These are phyloP conservation scores for Ceriops decandra DNA, from an alignment of 345 rosid genomes.

Conservation along the genomic window DNA sequence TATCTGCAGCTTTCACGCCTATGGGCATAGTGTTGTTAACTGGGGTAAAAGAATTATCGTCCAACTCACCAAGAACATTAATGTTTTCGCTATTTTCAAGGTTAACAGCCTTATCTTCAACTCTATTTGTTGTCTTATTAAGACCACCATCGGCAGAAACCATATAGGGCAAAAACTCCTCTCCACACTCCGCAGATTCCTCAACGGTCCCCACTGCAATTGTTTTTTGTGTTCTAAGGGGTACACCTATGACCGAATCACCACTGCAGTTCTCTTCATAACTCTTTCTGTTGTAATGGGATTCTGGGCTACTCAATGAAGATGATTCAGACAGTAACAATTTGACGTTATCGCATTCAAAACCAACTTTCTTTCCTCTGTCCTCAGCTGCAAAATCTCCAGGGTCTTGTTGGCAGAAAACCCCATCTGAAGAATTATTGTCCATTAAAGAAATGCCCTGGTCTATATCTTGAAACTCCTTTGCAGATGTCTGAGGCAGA, in stretches of 20 bases:
- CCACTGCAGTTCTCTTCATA: conserved; percentile 3
- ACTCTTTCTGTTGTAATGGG: conserved; percentile 6
- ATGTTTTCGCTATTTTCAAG: conserved; percentile 1
- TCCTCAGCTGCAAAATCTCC: conserved; percentile 5
- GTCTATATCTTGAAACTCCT: conserved; percentile 8
- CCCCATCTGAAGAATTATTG: not conserved
- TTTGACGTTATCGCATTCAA: not conserved
- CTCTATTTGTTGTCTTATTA: conserved; percentile 1
- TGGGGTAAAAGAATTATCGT: not conserved
- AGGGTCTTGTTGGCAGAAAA: conserved; percentile 2
- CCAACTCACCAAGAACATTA: not conserved
- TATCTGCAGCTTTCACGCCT: conserved; percentile 2
- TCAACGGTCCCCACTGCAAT: not conserved
- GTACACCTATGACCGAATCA: not conserved
- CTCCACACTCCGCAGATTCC: not conserved
- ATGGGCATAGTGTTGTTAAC: not conserved
- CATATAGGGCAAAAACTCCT: not conserved
- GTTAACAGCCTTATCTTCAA: not conserved
- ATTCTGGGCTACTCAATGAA: not conserved
- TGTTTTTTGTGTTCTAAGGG: not conserved
- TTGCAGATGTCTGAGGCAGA: conserved; percentile 6
- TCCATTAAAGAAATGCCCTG: not conserved
- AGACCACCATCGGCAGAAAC: not conserved
- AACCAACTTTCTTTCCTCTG: not conserved
- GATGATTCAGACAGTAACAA: conserved; percentile 11